These are phyloP conservation scores for Xylariaceae sp. DNA, from an alignment of 2,329 filamentous ascomycete genomes.

Conservation along the genomic window DNA sequence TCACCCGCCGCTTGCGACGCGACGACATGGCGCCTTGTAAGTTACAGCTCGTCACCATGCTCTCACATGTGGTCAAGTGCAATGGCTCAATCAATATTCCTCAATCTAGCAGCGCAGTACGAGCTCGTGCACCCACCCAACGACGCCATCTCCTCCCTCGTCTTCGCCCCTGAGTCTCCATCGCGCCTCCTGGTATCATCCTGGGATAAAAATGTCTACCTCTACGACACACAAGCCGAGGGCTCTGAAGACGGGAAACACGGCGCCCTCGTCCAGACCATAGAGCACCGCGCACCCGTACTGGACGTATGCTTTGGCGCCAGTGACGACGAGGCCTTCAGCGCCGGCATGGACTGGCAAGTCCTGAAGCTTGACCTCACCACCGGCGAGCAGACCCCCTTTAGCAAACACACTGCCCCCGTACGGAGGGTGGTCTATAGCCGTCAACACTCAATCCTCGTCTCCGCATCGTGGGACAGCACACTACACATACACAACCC, in stretches of 20 bases:
- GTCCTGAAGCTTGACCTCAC: conserved; percentile 73
- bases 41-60: background rate
- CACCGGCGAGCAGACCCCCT: conserved; percentile 65
- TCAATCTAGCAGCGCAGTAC: conserved; percentile 64
- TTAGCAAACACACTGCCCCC: conserved; percentile 75
- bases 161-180: conserved; percentile 75
- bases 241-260: conserved; percentile 35
- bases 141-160: conserved; percentile 82
- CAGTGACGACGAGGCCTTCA: conserved; percentile 79
- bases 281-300: conserved; percentile 79
- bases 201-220: conserved; percentile 89
- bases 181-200: conserved; percentile 82
- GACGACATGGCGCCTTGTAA: conserved; percentile 25
- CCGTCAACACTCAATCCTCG: conserved; percentile 67
- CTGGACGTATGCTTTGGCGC: conserved; percentile 88
- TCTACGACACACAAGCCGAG: conserved; percentile 68
- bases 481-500: conserved; percentile 82
- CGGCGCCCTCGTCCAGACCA: conserved; percentile 65
- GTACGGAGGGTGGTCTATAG: conserved; percentile 85
- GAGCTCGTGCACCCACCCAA: conserved; percentile 76
- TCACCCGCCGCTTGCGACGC: background rate
- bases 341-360: conserved; percentile 79
- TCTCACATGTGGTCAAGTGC: background rate
- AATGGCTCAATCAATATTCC: background rate
- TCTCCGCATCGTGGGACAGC: conserved; percentile 91